Evolutionary conservation across 2,329 filamentous ascomycete species (phyloP).

Genomic region (Pseudocercospora musae): DNA sequence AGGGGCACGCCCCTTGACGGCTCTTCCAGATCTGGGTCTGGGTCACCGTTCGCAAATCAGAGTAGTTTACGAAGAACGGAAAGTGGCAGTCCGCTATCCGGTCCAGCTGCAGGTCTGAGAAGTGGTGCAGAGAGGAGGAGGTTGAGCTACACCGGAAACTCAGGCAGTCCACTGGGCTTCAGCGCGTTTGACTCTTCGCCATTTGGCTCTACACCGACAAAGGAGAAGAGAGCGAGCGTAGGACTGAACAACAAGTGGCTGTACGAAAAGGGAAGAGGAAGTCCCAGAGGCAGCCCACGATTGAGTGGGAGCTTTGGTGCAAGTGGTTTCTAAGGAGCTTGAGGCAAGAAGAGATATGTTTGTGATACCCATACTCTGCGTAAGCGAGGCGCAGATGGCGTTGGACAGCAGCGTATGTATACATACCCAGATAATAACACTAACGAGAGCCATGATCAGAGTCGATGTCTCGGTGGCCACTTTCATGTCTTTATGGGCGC

Average conservation of each 20-base stretch:
- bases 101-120: constrained; percentile 6
- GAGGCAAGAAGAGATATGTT: not conserved
- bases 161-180: constrained; percentile 52
- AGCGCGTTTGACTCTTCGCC: constrained; percentile 28
- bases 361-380: not conserved
- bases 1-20: constrained; percentile 39
- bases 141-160: constrained; percentile 55
- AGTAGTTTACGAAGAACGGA: constrained; percentile 11
- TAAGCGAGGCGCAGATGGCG: not conserved
- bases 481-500: not conserved
- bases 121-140: constrained; percentile 46
- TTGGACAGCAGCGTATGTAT: not conserved
- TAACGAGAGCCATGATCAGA: not conserved
- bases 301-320: constrained; percentile 16
- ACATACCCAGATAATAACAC: not conserved
- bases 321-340: constrained; percentile 15
- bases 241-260: constrained; percentile 91
- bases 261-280: constrained; percentile 73
- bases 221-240: constrained; percentile 58
- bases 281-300: constrained; percentile 39
- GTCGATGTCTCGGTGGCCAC: not conserved
- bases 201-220: constrained; percentile 28
- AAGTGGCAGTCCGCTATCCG: constrained; percentile 10
- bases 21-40: constrained; percentile 21
- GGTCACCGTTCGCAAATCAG: constrained; percentile 7